Conservation (phyloP, 371 early-diverging fungal genomes). For the Amoeboaphelidium occidentale region DNA sequence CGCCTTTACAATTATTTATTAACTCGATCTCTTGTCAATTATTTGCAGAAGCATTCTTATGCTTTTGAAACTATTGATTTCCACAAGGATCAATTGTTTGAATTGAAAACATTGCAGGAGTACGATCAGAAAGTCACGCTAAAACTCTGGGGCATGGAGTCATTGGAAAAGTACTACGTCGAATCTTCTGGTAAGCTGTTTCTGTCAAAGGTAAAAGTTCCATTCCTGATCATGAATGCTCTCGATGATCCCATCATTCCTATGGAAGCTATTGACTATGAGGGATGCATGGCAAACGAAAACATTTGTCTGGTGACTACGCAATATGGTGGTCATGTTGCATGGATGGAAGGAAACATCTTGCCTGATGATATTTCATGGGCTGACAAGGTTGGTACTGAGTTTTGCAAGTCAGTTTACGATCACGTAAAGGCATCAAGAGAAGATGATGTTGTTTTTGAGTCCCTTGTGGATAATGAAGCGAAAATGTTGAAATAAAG, state of each 20-base stretch:
- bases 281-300: slow-evolving; percentile 46
- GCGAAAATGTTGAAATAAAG: too few species aligned
- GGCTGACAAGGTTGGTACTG: not conserved
- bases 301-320: slow-evolving; percentile 64
- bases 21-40: not conserved
- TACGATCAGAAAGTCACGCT: slow-evolving; percentile 4
- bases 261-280: slow-evolving; percentile 36
- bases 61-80: not conserved
- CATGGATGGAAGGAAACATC: slow-evolving; percentile 51
- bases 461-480: too few species aligned
- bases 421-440: not conserved
- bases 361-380: not conserved
- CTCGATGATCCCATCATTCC: slow-evolving; percentile 78
- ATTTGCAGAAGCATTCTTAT: not conserved
- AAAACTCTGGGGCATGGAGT: slow-evolving; percentile 2
- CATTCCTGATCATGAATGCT: slow-evolving; percentile 56
- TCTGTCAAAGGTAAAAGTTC: slow-evolving; percentile 18
- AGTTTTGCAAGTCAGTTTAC: not conserved
- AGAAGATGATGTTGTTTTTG: too few species aligned
- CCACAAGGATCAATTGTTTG: not conserved
- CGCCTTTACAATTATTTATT: not conserved
- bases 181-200: slow-evolving; percentile 6
- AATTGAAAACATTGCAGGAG: slow-evolving; percentile 3
- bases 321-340: slow-evolving; percentile 73
- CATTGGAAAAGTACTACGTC: slow-evolving; percentile 8